Base-by-base conservation (phyloP, 805 yeast species). In the Saccharomycopsis synnaedendra region DNA sequence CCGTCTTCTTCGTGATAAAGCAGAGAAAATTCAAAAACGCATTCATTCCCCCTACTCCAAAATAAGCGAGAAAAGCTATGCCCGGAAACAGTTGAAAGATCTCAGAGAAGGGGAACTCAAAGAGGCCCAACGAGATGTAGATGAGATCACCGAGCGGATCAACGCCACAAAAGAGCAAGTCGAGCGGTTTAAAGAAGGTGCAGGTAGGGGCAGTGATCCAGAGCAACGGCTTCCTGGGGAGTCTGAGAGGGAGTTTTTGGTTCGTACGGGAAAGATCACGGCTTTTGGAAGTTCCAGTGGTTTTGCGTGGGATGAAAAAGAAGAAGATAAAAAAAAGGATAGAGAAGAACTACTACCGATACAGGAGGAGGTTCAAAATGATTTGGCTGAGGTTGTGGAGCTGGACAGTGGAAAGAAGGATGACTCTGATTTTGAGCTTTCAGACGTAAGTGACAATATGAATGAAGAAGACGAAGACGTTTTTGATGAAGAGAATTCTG, bases 231-330 rank as follows among this genome's bases (percentile, higher is more conserved):
- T 74, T 5, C 78, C 83, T 0, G 84, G 75, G n/a, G 97, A 93
- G 58, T 64, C 87, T 0, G 84, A 83, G 58, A 76, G 76, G 48
- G 97, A 89, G 44, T 89, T 64, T 58, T 68, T 93, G 51, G 76
- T 93, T 0, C 71, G 98, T 54, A 89, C 90, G 0, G 98, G 98
- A 32, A 80, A 87, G 60, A 77, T 88, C 48, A 93, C 98, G 0
- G 97, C 97, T 0, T 93, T 93, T 68, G 95, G 96, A 7, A 75
- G 76, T 32, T 65, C 76, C 27, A 69, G 71, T 39, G 80, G 77
- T 1, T 83, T 86, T 55, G 70, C 54, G 8, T 56, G 59, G 3
- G 71, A 66, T 2, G 66, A 60, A 10, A 64, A 60, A 9, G 63
- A 57, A 1, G 54, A 51, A 1, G 56, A 42, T 36, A 5, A 39